These are phyloP conservation scores for Perkinsela sp. DNA, from an alignment of 208 protist species.

Conservation along the genomic window DNA sequence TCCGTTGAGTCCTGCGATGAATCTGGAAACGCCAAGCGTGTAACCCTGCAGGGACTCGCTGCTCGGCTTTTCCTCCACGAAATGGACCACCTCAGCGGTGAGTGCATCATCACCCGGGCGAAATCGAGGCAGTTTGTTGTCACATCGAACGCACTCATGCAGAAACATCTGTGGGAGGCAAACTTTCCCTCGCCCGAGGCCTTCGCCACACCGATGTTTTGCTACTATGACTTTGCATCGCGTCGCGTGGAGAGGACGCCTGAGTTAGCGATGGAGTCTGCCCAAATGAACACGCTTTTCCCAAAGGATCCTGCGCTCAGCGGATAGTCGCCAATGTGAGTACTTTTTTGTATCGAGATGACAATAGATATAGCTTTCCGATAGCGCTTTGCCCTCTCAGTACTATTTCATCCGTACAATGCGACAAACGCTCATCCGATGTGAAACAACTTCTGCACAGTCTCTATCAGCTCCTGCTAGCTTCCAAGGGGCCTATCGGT, in stretches of 20 bases:
- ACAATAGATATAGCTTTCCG: not conserved
- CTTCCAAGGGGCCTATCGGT: too few species aligned
- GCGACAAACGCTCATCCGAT: too few species aligned
- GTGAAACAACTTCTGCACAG: too few species aligned
- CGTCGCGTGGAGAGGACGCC: not conserved
- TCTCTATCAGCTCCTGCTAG: too few species aligned
- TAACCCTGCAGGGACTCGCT: constrained; percentile 41
- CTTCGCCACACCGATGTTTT: constrained; percentile 20
- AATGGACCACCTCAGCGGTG: constrained; percentile 42
- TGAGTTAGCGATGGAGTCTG: not conserved
- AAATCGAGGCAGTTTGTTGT: constrained; percentile 42
- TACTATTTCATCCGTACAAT: too few species aligned
- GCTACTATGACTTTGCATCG: constrained; percentile 47
- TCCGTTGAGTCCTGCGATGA: constrained; percentile 26
- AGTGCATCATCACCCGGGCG: constrained; percentile 40
- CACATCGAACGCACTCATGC: constrained; percentile 23
- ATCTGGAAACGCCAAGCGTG: constrained; percentile 28
- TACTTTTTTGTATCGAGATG: not conserved
- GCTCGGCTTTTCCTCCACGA: constrained; percentile 60
- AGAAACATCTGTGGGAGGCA: constrained; percentile 36
- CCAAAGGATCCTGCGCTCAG: too few species aligned
- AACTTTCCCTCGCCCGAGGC: constrained; percentile 59
- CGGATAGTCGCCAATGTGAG: not conserved
- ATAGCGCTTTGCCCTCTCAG: not conserved
- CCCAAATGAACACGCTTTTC: not conserved